Base-by-base conservation (phyloP, 129 eudicot genomes). In the Kitagawia praeruptora region DNA sequence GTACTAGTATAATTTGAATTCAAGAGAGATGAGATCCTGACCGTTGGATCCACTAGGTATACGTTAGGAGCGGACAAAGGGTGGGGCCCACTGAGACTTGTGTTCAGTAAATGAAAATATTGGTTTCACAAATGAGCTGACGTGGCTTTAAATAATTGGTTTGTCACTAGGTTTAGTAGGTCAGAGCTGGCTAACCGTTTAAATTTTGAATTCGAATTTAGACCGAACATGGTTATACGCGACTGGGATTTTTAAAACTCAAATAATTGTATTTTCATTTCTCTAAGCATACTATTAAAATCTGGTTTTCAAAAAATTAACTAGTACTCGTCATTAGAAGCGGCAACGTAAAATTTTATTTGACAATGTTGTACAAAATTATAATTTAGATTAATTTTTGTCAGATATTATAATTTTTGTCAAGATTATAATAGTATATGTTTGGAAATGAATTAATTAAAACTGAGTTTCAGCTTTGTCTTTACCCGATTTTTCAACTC, bases 1-100 rank as follows among this genome's bases (percentile, higher is more conserved):
- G 84, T 46, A n/a, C n/a, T n/a, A 31, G 84, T 46, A 31, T 73
- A 82, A 84, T 91, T 91, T 91, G 92, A 91, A 91, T 84, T 86
- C 53, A 16, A 82, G 77, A 58, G 23, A 13, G 75, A 89, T 86
- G 89, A 18, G 84, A 92, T 92, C 94, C 31, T 82, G 85, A 70
- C 92, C 94, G 94, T 92, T 53, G 83, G 92, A 87, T 89, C 37
- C 2, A 51, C 64, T 39, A 82, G 82, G 92, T 86, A 89, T 85
- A 79, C 97, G 95, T 89, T 89, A 83, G 97, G 97, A 89, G 97
- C 97, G 94, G 94, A 86, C 89, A 78, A 49, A 37, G 21, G 7
- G 64, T 82, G 85, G 97, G 84, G 28, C 92, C 92, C 89, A 86
- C 79, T 21, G 1, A 69, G 81, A 76, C 45, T 45, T 71, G 53